Percentiles rank a stretch among this genome's conserved stretches.
phyloP scores from a whole-genome alignment of 202 grass and related monocot species.

The Eragrostis tef region DNA sequence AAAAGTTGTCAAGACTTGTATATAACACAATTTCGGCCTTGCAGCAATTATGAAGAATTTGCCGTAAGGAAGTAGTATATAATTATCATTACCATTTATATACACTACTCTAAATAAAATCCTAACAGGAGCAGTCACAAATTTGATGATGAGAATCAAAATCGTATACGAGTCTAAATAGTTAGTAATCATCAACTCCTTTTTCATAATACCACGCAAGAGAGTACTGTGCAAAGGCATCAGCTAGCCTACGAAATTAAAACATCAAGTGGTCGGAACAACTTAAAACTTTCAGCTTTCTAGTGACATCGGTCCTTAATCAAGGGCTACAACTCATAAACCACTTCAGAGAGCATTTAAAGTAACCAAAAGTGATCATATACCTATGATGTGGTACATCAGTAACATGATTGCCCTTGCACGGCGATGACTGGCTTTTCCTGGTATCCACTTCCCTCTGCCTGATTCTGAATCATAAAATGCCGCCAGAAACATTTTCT shows the following conservation, averaged over 20 bases:
- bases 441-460: not conserved
- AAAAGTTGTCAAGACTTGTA: not conserved
- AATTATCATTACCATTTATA: too few species aligned
- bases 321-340: not conserved
- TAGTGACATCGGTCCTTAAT: not conserved
- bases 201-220: constrained; percentile 1
- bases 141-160: not conserved
- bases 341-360: not conserved
- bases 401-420: constrained; percentile 12
- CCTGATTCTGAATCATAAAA: not conserved
- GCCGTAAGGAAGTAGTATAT: too few species aligned
- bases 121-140: not conserved
- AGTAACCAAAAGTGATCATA: not conserved
- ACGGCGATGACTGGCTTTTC: not conserved
- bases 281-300: not conserved
- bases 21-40: too few species aligned
- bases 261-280: not conserved
- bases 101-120: not conserved
- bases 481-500: not conserved
- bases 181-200: not conserved
- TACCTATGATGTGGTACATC: constrained; percentile 4
- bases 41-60: too few species aligned
- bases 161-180: not conserved
- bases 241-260: constrained; percentile 33
- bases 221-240: not conserved